Percentiles rank a stretch among this genome's conserved stretches.
Evolutionary conservation across 345 rosid genomes (phyloP).

Genomic region (Arabis alpina): DNA sequence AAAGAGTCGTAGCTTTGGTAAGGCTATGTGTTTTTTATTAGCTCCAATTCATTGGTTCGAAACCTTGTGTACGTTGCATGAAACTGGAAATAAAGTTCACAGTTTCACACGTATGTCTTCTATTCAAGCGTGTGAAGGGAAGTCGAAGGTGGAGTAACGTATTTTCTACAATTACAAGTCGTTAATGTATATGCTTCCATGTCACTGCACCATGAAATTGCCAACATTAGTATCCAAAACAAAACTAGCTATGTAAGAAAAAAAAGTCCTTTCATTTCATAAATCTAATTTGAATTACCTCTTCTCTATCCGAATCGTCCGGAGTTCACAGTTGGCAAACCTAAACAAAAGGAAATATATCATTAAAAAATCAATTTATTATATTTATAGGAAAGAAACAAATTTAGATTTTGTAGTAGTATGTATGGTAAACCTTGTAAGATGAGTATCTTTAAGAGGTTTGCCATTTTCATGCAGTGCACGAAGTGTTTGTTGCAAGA

Average conservation of each 20-base stretch:
- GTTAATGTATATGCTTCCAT: constrained; percentile 23
- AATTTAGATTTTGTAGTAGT: not conserved
- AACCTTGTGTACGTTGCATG: not conserved
- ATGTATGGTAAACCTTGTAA: constrained; percentile 21
- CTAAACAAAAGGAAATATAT: constrained; percentile 11
- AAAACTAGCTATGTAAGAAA: not conserved
- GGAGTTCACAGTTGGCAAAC: constrained; percentile 43
- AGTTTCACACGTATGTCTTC: constrained; percentile 5
- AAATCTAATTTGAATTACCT: constrained; percentile 4
- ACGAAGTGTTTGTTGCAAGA: constrained; percentile 59
- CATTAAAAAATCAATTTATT: not conserved
- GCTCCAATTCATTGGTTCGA: not conserved
- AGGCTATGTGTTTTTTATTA: constrained; percentile 1
- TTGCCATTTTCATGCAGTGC: constrained; percentile 46
- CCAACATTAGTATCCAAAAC: not conserved
- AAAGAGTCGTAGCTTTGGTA: not conserved
- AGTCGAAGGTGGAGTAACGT: constrained; percentile 23
- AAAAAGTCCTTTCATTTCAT: too few relatives aligned
- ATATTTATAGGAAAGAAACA: too few relatives aligned
- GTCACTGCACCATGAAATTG: constrained; percentile 26
- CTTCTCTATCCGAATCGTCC: constrained; percentile 29
- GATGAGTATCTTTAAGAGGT: constrained; percentile 20
- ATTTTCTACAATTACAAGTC: constrained; percentile 26
- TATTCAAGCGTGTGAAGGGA: constrained; percentile 25
- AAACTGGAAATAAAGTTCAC: not conserved